Evolutionary conservation across 441 rosid species (phyloP).

Genomic region (Adansonia rubrostipa): DNA sequence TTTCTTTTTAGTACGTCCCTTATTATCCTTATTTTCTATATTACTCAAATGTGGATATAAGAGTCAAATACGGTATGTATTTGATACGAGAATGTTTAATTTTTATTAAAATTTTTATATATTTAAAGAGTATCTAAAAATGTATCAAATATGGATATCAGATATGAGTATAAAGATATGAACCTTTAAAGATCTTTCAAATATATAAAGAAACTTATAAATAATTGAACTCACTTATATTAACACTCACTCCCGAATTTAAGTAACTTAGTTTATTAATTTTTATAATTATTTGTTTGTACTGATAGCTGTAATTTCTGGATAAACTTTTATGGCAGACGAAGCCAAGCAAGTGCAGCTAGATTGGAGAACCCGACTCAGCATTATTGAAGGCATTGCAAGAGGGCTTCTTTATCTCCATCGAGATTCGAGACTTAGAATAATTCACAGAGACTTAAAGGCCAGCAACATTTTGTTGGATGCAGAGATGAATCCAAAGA

Average conservation of each 20-base stretch:
- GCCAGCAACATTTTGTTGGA: constrained; percentile 88
- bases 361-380: constrained; percentile 68
- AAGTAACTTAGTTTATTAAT: background rate
- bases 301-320: background rate
- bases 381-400: constrained; percentile 80
- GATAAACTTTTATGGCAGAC: constrained; percentile 43
- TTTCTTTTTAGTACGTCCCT: constrained; percentile 49
- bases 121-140: too few species aligned
- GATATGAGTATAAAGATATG: too few species aligned
- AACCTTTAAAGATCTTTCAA: too few species aligned
- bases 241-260: too few species aligned
- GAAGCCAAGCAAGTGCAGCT: constrained; percentile 50
- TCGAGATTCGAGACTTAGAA: constrained; percentile 83
- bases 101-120: too few species aligned
- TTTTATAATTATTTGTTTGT: background rate
- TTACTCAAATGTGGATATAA: too few species aligned
- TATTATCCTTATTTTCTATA: too few species aligned
- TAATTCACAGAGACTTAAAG: constrained; percentile 90
- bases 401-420: constrained; percentile 94
- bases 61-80: too few species aligned
- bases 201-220: too few species aligned
- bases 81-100: too few species aligned
- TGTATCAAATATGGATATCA: too few species aligned
- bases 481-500: constrained; percentile 79
- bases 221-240: too few species aligned